Percentiles rank a stretch among this genome's conserved stretches.
phyloP scores from a whole-genome alignment of 495 filamentous ascomycete genomes.

The Xylaria bambusicola region DNA sequence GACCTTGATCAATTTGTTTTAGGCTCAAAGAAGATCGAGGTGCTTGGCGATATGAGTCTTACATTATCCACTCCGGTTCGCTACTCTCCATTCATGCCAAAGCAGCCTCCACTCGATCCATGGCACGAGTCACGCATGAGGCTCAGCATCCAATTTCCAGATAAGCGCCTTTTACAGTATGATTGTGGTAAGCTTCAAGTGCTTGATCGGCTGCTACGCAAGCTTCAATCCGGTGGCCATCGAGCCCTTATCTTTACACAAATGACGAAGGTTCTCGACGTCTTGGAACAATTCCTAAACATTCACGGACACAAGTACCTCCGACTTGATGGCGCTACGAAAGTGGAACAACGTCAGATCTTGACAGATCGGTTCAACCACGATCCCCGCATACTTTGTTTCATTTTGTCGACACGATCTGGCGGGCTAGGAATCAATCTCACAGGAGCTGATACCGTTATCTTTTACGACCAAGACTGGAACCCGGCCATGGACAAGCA shows the following conservation, averaged over 20 bases:
- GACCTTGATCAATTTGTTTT: constrained; percentile 71
- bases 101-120: constrained; percentile 63
- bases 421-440: constrained; percentile 96
- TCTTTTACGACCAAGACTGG: constrained; percentile 99
- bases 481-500: constrained; percentile 99
- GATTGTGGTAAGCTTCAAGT: constrained; percentile 97
- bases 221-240: constrained; percentile 85
- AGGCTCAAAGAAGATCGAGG: constrained; percentile 59
- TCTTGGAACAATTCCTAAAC: constrained; percentile 96
- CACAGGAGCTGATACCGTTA: constrained; percentile 95
- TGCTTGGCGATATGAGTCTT: constrained; percentile 55
- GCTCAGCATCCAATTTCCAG: constrained; percentile 93
- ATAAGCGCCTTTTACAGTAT: constrained; percentile 92
- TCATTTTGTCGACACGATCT: constrained; percentile 93
- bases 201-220: constrained; percentile 82
- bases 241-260: constrained; percentile 97
- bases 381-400: constrained; percentile 85
- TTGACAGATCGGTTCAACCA: constrained; percentile 97
- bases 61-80: constrained; percentile 47
- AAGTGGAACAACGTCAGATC: constrained; percentile 92
- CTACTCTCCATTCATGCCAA: constrained; percentile 51
- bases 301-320: constrained; percentile 97
- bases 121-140: constrained; percentile 95
- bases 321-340: constrained; percentile 91
- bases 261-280: constrained; percentile 98